Base-by-base conservation (phyloP, 176 grass and related monocot species). In the Hyparrhenia diplandra region DNA sequence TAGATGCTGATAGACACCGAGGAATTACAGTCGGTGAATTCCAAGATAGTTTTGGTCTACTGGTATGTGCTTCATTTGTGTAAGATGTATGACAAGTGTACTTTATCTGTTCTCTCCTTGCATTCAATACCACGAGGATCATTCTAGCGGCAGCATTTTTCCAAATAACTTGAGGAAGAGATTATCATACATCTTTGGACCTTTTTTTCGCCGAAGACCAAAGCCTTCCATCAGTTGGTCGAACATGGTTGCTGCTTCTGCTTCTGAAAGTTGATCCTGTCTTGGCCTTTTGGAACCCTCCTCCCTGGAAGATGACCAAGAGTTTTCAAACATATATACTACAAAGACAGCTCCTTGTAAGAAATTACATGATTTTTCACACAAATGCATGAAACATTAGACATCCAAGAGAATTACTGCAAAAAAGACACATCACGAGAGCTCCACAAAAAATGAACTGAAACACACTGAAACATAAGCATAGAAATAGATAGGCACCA, bases 181-280 rank as follows among this genome's bases (percentile, higher is more conserved):
- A 66, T 59, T 28, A 59, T 0, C 77, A 24, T 95, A 88, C 93
- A 63, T 79, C 86, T 77, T 87, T 89, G 8, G 82, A 88, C 47
- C 79, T 87, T 73, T 86, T 89, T 65, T 80, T 90, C 86, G 73
- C 35, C 83, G 84, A 20, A 94, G 79, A 13, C 95, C 95, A 75
- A 98, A 94, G 54, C 93, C 91, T 80, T 92, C 91, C 84, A 98
- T 86, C 39, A 94, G 71, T 67, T 98, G 85, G 58, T 94, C 93
- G 37, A 94, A 93, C 29, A 92, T 88, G 43, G 86, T 91, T 1
- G 92, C 88, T 51, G 87, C 92, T 51, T 91, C 86, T 4, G 76
- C 92, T 30, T 91, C 92, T n/a, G 89, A 83, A 75, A 89, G 74
- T 43, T 92, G 90, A 43, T 69, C 84, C 49, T 82, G 86, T 59